Conservation (phyloP, 768 basidiomycete genomes). For the Boletus rubescentipes region DNA sequence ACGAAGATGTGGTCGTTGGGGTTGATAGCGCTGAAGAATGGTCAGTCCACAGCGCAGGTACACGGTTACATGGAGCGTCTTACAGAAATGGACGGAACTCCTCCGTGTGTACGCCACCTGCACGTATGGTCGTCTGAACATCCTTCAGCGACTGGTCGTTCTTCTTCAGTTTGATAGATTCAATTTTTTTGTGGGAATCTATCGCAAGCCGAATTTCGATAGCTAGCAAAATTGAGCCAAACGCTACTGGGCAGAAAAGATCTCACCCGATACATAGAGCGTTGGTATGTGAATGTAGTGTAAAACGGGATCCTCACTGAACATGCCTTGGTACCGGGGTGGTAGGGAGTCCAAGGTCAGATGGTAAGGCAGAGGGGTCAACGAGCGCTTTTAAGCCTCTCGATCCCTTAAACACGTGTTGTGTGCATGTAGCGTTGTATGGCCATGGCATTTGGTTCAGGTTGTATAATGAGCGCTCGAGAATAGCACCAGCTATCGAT, state of each 20-base stretch:
- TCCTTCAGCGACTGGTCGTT: not conserved
- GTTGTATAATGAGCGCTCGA: too few relatives aligned
- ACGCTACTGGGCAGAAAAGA: not conserved
- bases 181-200: conserved; percentile 6
- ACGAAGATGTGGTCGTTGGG: not conserved
- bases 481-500: too few relatives aligned
- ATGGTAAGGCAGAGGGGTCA: not conserved
- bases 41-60: not conserved
- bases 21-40: not conserved
- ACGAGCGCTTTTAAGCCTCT: not conserved
- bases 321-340: not conserved
- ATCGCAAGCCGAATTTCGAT: conserved; percentile 4
- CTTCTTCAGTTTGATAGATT: conserved; percentile 2
- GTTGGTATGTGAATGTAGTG: not conserved
- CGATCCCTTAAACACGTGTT: not conserved
- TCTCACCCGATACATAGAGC: conserved; percentile 5
- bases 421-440: not conserved
- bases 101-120: not conserved
- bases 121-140: not conserved
- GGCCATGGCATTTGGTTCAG: too few relatives aligned
- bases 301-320: not conserved
- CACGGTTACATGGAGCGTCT: not conserved
- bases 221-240: not conserved
- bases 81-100: conserved; percentile 9
- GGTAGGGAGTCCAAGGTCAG: not conserved